phyloP scores from a whole-genome alignment of 2,329 filamentous ascomycete genomes.

The Zelopaecilomyces penicillatus region DNA sequence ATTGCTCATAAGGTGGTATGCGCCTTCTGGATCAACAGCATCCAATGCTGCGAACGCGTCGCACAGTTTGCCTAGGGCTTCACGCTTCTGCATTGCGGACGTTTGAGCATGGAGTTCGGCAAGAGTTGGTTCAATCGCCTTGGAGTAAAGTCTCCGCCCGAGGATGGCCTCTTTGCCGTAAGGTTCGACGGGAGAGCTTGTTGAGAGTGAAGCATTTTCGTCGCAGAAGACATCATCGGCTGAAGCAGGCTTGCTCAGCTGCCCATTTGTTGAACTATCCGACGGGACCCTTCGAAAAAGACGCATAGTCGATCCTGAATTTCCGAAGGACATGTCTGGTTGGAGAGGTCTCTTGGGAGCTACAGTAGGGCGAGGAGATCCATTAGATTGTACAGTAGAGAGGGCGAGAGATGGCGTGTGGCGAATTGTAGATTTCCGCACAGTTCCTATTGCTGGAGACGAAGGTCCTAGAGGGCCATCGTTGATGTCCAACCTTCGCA shows the following conservation, averaged over 20 bases:
- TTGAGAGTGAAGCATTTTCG: slow-evolving; percentile 54
- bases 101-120: slow-evolving; percentile 83
- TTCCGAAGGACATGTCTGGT: slow-evolving; percentile 87
- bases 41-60: slow-evolving; percentile 82
- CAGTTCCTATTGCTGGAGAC: slow-evolving; percentile 46
- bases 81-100: slow-evolving; percentile 57
- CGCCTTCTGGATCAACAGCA: slow-evolving; percentile 79
- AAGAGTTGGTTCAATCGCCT: slow-evolving; percentile 73
- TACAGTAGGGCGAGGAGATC: slow-evolving; percentile 34
- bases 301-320: slow-evolving; percentile 82
- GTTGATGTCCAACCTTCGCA: slow-evolving; percentile 53
- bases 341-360: slow-evolving; percentile 70
- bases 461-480: slow-evolving; percentile 50
- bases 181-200: slow-evolving; percentile 40
- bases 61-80: slow-evolving; percentile 73
- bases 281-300: slow-evolving; percentile 82
- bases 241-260: slow-evolving; percentile 26
- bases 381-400: slow-evolving; percentile 25
- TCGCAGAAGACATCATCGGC: slow-evolving; percentile 40
- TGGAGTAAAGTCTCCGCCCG: slow-evolving; percentile 72
- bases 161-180: slow-evolving; percentile 74
- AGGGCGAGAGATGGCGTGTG: slow-evolving; percentile 36
- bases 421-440: slow-evolving; percentile 51
- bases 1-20: slow-evolving; percentile 73
- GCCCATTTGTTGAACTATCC: slow-evolving; percentile 46